Evolutionary conservation across 306 rosid genomes (phyloP).

Genomic region (Dryas alaskensis): DNA sequence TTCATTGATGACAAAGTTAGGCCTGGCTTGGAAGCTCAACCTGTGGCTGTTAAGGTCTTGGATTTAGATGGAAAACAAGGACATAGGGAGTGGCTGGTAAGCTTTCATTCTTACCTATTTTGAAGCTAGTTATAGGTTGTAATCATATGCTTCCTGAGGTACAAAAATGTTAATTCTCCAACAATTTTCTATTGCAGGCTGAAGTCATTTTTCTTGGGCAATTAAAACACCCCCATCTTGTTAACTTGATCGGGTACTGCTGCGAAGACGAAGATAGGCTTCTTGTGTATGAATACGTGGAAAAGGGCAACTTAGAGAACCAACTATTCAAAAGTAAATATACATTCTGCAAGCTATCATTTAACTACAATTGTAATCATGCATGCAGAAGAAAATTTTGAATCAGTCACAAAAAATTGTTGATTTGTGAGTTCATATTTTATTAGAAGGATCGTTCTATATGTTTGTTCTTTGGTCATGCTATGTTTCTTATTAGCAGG

Average conservation of each 20-base stretch:
- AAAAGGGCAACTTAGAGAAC: slow-evolving; percentile 66
- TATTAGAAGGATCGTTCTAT: no score
- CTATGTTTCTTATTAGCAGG: neutral
- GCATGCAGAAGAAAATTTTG: neutral
- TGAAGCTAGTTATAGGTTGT: neutral
- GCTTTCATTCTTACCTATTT: slow-evolving; percentile 1
- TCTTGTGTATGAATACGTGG: slow-evolving; percentile 87
- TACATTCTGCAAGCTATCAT: neutral
- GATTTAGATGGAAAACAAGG: slow-evolving; percentile 92
- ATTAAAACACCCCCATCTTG: slow-evolving; percentile 77
- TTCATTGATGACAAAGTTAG: slow-evolving; percentile 63
- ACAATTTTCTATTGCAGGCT: slow-evolving; percentile 39
- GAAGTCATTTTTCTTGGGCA: slow-evolving; percentile 92
- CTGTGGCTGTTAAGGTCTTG: slow-evolving; percentile 75
- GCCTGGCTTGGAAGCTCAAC: slow-evolving; percentile 50
- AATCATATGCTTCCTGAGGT: neutral
- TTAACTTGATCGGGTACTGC: slow-evolving; percentile 86
- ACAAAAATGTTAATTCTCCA: neutral
- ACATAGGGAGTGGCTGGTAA: slow-evolving; percentile 95
- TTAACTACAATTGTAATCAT: neutral
- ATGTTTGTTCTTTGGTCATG: no score
- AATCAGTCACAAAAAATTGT: neutral
- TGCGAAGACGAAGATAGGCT: slow-evolving; percentile 85
- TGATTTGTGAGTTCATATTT: neutral
- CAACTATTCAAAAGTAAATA: slow-evolving; percentile 57